A percentile compares a stretch with the other conserved stretches of the same genome.
phyloP scores from a whole-genome alignment of 305 asterid genomes.

The Fraxinus paxiana region DNA sequence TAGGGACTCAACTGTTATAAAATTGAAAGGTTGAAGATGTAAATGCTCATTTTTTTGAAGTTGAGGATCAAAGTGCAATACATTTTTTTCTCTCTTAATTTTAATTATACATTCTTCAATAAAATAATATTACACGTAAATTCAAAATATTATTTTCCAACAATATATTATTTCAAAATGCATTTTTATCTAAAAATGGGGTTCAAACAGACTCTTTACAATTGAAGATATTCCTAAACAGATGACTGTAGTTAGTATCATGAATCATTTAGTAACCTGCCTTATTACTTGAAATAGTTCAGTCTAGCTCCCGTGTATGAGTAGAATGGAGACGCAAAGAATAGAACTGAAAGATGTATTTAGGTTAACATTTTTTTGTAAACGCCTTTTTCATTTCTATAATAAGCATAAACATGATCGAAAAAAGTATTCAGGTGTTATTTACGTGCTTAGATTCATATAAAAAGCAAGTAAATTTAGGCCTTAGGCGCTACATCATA shows the following conservation, averaged over 20 bases:
- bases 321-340: not conserved
- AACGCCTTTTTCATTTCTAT: not conserved
- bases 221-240: not conserved
- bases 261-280: not conserved
- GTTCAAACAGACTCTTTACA: too few relatives aligned
- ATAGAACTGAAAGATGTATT: not conserved
- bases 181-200: too few relatives aligned
- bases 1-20: not conserved
- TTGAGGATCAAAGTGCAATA: not conserved
- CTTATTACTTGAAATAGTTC: not conserved
- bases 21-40: not conserved
- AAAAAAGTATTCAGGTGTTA: not conserved
- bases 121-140: too few relatives aligned
- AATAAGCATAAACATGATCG: conserved; percentile 14
- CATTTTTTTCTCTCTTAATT: too few relatives aligned
- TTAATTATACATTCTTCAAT: too few relatives aligned
- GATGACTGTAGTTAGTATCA: not conserved
- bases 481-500: conserved; percentile 15
- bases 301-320: not conserved
- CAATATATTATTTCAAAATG: too few relatives aligned
- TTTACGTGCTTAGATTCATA: conserved; percentile 6
- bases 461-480: conserved; percentile 13
- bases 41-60: not conserved
- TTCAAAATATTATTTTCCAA: too few relatives aligned
- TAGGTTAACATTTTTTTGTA: not conserved